Evolutionary conservation across 805 yeast genomes (phyloP).

Genomic region (Saccharomycopsis javanensis): DNA sequence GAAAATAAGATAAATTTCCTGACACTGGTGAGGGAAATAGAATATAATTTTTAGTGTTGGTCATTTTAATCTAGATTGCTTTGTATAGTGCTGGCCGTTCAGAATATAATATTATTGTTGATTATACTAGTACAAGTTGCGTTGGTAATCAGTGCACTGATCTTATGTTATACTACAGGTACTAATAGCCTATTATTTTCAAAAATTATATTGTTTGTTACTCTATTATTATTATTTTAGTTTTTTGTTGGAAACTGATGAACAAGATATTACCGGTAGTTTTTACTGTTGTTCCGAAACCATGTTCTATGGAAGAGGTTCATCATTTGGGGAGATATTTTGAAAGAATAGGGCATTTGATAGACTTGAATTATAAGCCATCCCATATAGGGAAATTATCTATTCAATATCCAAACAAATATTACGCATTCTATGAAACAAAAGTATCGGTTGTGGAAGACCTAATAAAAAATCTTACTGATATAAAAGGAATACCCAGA

Average conservation of each 20-base stretch:
- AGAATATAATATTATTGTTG: too few species aligned
- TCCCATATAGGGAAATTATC: conserved; percentile 1
- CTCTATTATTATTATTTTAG: not conserved
- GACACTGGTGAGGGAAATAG: too few species aligned
- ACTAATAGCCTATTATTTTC: too few species aligned
- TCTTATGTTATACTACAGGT: too few species aligned
- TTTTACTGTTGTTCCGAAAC: not conserved
- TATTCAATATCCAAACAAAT: conserved; percentile 4
- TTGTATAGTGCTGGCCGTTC: too few species aligned
- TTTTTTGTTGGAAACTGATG: not conserved
- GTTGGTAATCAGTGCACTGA: too few species aligned
- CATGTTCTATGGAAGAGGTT: not conserved
- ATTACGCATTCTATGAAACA: not conserved
- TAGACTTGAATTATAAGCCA: not conserved
- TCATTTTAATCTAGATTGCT: too few species aligned
- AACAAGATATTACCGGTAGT: not conserved
- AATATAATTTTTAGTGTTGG: too few species aligned
- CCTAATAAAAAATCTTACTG: not conserved
- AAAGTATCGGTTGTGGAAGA: not conserved
- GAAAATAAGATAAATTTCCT: too few species aligned
- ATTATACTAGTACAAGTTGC: too few species aligned
- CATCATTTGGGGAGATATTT: not conserved
- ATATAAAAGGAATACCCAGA: conserved; percentile 5
- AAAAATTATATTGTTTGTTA: too few species aligned
- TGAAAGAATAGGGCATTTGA: not conserved